A percentile compares a stretch with the other conserved stretches of the same genome.
Evolutionary conservation across 495 filamentous ascomycete species (phyloP).

Genomic region (Lindgomyces ingoldianus): DNA sequence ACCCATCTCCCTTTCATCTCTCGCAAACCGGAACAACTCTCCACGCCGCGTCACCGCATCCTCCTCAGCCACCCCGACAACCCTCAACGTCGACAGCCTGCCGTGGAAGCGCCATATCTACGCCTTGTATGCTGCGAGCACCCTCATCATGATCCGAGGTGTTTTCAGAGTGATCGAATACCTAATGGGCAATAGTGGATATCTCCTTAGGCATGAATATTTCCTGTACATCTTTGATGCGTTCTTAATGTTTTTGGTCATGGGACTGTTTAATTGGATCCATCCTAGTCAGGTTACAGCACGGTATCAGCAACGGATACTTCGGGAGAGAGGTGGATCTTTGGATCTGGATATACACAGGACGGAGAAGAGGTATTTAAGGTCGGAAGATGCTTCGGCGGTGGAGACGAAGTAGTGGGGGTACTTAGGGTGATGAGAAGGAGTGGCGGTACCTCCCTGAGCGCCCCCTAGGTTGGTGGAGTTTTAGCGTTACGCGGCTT

Average conservation of each 20-base stretch:
- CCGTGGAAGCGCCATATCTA: slow-evolving; percentile 56
- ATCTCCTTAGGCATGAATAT: slow-evolving; percentile 56
- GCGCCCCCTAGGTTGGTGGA: too few relatives aligned
- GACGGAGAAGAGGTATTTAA: neutral
- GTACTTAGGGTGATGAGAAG: too few relatives aligned
- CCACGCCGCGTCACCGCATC: neutral
- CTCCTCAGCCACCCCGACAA: slow-evolving; percentile 39
- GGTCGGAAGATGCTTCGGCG: too few relatives aligned
- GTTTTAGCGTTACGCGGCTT: too few relatives aligned
- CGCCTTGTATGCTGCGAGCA: slow-evolving; percentile 55
- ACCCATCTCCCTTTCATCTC: too few relatives aligned
- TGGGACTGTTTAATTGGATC: slow-evolving; percentile 43
- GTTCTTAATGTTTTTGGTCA: slow-evolving; percentile 54
- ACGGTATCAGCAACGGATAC: neutral
- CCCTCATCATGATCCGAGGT: slow-evolving; percentile 61
- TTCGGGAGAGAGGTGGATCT: neutral
- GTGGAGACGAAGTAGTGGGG: too few relatives aligned
- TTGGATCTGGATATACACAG: neutral
- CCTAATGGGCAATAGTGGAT: slow-evolving; percentile 55
- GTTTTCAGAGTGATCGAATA: slow-evolving; percentile 67
- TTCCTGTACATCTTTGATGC: slow-evolving; percentile 69
- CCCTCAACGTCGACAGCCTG: slow-evolving; percentile 15
- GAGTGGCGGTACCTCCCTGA: too few relatives aligned
- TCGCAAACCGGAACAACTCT: too few relatives aligned
- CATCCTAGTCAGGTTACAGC: slow-evolving; percentile 44